Percentiles rank a stretch among this genome's conserved stretches.
Evolutionary conservation across 225 moss, liverwort and hornwort species (phyloP).

Genomic region (Lunularia cruciata): DNA sequence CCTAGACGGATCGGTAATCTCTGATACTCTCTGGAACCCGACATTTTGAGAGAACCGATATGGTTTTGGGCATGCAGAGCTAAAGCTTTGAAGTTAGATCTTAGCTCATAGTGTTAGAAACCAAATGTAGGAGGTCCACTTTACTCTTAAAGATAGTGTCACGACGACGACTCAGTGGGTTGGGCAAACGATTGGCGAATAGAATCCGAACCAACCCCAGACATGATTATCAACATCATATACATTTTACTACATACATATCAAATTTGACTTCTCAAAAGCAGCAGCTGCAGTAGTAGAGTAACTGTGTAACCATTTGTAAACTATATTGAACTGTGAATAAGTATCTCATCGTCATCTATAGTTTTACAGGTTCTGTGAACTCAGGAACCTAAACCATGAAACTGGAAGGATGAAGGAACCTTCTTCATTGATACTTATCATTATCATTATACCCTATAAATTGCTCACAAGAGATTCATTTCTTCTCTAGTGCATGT

Average conservation of each 20-base stretch:
- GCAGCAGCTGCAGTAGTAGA: too few relatives aligned
- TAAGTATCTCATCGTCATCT: constrained; percentile 14
- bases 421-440: constrained; percentile 9
- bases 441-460: neutral
- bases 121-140: constrained; percentile 2
- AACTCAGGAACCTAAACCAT: constrained; percentile 2
- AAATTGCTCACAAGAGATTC: neutral
- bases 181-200: too few relatives aligned
- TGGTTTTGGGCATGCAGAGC: neutral
- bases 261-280: neutral
- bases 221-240: too few relatives aligned
- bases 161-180: too few relatives aligned
- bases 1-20: constrained; percentile 14
- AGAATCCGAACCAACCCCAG: too few relatives aligned
- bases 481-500: constrained; percentile 10
- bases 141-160: too few relatives aligned
- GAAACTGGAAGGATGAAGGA: neutral
- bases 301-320: constrained; percentile 8
- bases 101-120: neutral
- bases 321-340: constrained; percentile 14
- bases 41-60: neutral
- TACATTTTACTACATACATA: neutral
- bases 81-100: neutral
- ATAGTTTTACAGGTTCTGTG: constrained; percentile 1
- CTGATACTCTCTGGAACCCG: constrained; percentile 19